Percentiles rank a stretch among this genome's conserved stretches.
Conservation (phyloP, 2,329 filamentous ascomycete genomes). For the Cordyceps fumosorosea region DNA sequence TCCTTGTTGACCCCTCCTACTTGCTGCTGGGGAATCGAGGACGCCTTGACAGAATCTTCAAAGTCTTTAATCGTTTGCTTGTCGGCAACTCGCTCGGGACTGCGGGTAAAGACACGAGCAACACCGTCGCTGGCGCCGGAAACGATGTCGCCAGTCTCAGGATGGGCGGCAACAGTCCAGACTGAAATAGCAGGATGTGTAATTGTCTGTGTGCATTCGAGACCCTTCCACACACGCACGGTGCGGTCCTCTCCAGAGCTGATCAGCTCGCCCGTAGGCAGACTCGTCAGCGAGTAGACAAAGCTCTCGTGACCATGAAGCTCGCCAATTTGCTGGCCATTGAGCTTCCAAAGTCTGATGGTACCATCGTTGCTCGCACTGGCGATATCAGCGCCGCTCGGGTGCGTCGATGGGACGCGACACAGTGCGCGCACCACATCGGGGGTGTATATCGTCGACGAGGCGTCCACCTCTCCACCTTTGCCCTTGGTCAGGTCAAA, state of each 20-base stretch:
- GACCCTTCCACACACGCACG: conserved; percentile 77
- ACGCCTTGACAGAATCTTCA: conserved; percentile 73
- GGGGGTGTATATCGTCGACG: conserved; percentile 55
- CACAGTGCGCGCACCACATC: conserved; percentile 88
- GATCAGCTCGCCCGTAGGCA: conserved; percentile 80
- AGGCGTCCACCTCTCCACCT: conserved; percentile 44
- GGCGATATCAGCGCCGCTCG: conserved; percentile 84
- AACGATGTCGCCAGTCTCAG: conserved; percentile 84
- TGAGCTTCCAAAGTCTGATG: conserved; percentile 79
- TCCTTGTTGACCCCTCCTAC: conserved; percentile 84
- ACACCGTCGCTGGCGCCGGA: conserved; percentile 85
- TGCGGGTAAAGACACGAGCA: conserved; percentile 76
- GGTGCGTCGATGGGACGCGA: conserved; percentile 66
- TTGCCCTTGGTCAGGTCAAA: conserved; percentile 65
- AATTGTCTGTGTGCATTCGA: conserved; percentile 85
- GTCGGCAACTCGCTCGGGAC: conserved; percentile 61
- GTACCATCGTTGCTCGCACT: conserved; percentile 90
- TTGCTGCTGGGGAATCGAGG: conserved; percentile 82
- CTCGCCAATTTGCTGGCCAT: conserved; percentile 68
- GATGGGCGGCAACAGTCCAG: conserved; percentile 81
- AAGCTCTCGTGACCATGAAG: conserved; percentile 89
- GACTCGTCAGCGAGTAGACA: conserved; percentile 74
- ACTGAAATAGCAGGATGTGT: conserved; percentile 96
- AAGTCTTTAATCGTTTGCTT: conserved; percentile 64
- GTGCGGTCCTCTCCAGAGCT: conserved; percentile 95